Evolutionary conservation across 805 yeast species (phyloP), one percentile per base, ranked within the genome.

Genomic region (Suhomyces prunicola): DNA sequence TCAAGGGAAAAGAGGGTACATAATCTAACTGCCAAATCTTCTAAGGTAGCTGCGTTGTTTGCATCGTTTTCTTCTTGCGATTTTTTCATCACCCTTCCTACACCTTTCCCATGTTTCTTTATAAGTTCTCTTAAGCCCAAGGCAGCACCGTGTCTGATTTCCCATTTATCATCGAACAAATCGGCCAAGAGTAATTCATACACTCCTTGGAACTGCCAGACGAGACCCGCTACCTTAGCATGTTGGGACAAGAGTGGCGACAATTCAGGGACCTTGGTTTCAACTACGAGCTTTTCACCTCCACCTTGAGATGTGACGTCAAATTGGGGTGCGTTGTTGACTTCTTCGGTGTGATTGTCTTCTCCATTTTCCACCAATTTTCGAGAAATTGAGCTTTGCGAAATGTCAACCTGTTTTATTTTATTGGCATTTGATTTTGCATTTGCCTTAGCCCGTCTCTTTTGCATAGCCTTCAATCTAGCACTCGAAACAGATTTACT

Each of bases 191-290:
- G 70, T 22, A 91, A 73, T 65, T 90, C 97, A 68, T 87, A 91
- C 10, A 93, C 86, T 17, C 97, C 96, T 74, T 92, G 97, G 60
- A 92, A 90, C 50, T 90, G 96, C 97, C 98, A 94, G 0, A 89
- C 87, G 40, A 86, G 76, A 5, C 89, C 90, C 0, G 87, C 84
- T 13, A 84, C 86, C 52, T 83, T 83, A 41, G 86, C 81, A 55
- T 87, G 90, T 59, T 86, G 86, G 13, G 88, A 84, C 15, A 88
- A 70, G 8, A 87, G 77, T 15, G 89, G 89, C 6, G 87, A 80
- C 7, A 84, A 74, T 56, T 82, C 88, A 5, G 86, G 78, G 3
- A 76, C 79, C 60, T 82, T 84, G 35, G 90, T 85, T 66, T 94
- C 97, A 31, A 94, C 84, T 56, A 93, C 94, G 23, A 94, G 76